Base-by-base conservation (phyloP, 129 eudicot genomes). In the Deinandra increscens region DNA sequence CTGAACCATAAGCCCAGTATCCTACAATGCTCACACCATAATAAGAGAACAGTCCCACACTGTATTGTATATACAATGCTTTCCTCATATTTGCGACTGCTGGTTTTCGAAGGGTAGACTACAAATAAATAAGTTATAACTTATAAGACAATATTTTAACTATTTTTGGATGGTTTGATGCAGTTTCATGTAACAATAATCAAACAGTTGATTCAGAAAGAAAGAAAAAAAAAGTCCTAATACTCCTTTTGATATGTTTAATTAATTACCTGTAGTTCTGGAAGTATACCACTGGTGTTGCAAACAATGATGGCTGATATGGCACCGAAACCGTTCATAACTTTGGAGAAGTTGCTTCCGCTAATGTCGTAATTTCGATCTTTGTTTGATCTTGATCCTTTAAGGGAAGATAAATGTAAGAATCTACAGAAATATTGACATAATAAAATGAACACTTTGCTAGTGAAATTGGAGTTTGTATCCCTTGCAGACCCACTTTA, bases 1-100 rank as follows among this genome's bases (percentile, higher is more conserved):
- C 38, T 50, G 89, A 79, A 33, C 86, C 86, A 62, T 84, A 81
- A 5, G 86, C 86, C 86, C 86, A 78, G 49, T 84, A 84, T 64
- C 89, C 89, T 7, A 61, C 74, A 34, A 84, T 54, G 71, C 86
- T 75, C 75, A 84, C 89, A 18, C 86, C 89, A 46, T 84, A 81
- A 46, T 84, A 84, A 34, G 78, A 60, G 39, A 60, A 37, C 14
- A 84, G 64, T 15, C 89, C 89, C 22, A 74, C 81, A 4, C 77
- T 81, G 68, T 70, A 84, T 51, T 84, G 89, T 31, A 78, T 36
- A 78, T 55, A 81, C 58, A 84, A 60, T 41, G 89, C 86, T 81
- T 73, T 84, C 71, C 86, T 81, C 85, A 84, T 81, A 86, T 78
- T 84, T 60, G 43, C 31, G 18, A 81, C 72, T 3, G 79, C 89